Percentiles rank a stretch among this genome's conserved stretches.
phyloP scores from a whole-genome alignment of 2,329 filamentous ascomycete species.

The Dothideomycetes sp. region DNA sequence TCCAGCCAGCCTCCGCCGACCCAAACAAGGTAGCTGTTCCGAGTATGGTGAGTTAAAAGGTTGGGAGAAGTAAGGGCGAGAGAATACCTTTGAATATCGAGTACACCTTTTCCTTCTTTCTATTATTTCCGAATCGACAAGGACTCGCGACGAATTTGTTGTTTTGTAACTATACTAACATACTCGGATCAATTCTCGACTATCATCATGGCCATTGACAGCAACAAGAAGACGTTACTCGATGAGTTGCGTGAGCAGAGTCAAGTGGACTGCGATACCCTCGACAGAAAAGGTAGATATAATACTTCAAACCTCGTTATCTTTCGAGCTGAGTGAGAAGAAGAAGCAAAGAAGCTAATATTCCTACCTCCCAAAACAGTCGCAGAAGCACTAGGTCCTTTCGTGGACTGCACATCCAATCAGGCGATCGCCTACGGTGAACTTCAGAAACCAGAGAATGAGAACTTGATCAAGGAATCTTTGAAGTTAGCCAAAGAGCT shows the following conservation, averaged over 20 bases:
- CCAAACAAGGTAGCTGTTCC: no score
- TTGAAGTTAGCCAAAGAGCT: constrained; percentile 12
- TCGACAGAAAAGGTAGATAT: constrained; percentile 12
- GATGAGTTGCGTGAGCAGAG: constrained; percentile 12
- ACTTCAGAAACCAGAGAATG: constrained; percentile 11
- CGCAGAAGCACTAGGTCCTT: constrained; percentile 14
- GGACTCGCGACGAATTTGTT: no score
- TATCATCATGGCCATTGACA: no score
- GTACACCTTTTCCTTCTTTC: no score
- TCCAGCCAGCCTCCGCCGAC: no score
- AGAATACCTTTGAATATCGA: no score
- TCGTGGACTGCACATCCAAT: constrained; percentile 16
- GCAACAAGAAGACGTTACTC: constrained; percentile 7
- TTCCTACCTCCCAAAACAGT: background rate
- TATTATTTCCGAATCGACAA: no score
- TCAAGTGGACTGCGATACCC: constrained; percentile 14
- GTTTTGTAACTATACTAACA: no score
- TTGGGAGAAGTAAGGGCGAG: no score
- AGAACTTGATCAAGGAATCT: constrained; percentile 8
- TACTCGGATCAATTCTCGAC: no score
- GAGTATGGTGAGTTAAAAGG: no score
- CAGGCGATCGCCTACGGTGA: constrained; percentile 14
- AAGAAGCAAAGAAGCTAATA: background rate
- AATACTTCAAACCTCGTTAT: background rate
- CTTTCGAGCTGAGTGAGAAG: background rate